A percentile compares a stretch with the other conserved stretches of the same genome.
phyloP scores from a whole-genome alignment of 805 yeast genomes.

The Scheffersomyces spartinae region DNA sequence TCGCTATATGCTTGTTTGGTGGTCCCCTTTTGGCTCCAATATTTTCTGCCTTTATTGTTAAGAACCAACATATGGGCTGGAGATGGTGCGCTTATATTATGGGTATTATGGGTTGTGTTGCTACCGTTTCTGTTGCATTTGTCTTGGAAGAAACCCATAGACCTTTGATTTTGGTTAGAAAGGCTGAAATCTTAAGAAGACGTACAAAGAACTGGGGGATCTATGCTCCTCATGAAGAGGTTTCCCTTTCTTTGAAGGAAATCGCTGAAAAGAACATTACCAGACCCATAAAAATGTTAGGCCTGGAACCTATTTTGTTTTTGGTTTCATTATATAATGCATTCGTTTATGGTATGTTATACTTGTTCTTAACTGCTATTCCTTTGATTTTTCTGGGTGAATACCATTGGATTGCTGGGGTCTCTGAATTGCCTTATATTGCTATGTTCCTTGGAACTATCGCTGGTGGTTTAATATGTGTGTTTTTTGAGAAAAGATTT shows the following conservation, averaged over 20 bases:
- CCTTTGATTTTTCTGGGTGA: conserved; percentile 25
- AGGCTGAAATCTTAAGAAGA: conserved; percentile 26
- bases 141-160: conserved; percentile 29
- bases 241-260: conserved; percentile 17
- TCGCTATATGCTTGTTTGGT: conserved; percentile 60
- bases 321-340: conserved; percentile 34
- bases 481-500: conserved; percentile 17
- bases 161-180: conserved; percentile 19
- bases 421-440: conserved; percentile 18
- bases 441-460: conserved; percentile 27
- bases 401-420: conserved; percentile 14
- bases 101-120: conserved; percentile 24
- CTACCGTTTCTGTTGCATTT: conserved; percentile 21
- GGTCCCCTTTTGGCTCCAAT: conserved; percentile 84
- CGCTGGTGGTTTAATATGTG: conserved; percentile 16
- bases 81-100: conserved; percentile 45
- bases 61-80: conserved; percentile 35
- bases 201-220: conserved; percentile 31
- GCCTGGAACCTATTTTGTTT: conserved; percentile 31
- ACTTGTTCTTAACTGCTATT: conserved; percentile 32
- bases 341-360: conserved; percentile 37
- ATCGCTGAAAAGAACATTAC: conserved; percentile 22
- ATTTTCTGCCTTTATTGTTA: conserved; percentile 47
- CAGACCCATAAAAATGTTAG: conserved; percentile 29
- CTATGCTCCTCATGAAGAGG: conserved; percentile 26